Conservation (phyloP, 2,329 filamentous ascomycete species). For the Pseudogymnoascus sp. region DNA sequence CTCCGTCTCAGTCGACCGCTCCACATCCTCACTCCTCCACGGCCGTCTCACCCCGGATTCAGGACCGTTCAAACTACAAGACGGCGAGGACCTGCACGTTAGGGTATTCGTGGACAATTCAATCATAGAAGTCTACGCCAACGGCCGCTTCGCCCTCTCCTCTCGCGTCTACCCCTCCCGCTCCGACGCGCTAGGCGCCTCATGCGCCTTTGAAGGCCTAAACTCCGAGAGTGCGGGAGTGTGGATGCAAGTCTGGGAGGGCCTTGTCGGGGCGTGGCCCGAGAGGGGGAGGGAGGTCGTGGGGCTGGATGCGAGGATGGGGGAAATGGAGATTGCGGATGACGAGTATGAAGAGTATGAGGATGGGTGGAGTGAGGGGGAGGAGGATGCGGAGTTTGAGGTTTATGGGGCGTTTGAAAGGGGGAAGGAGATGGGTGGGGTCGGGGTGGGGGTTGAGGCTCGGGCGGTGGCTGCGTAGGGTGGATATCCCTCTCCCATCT, state of each 20-base stretch:
- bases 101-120: conserved; percentile 17
- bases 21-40: conserved; percentile 11
- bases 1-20: conserved; percentile 14
- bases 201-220: conserved; percentile 16
- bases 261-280: conserved; percentile 13
- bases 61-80: conserved; percentile 13
- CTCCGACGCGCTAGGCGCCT: conserved; percentile 11
- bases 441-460: neutral
- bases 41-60: conserved; percentile 7
- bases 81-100: conserved; percentile 14
- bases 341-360: neutral
- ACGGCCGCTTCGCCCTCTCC: conserved; percentile 18
- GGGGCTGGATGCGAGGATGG: neutral
- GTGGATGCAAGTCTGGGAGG: conserved; percentile 16
- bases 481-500: neutral
- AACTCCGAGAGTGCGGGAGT: conserved; percentile 10
- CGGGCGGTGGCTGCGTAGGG: neutral
- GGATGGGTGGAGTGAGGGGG: neutral
- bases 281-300: neutral
- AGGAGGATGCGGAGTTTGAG: neutral
- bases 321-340: neutral
- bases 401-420: neutral
- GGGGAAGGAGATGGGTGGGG: too few species aligned
- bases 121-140: conserved; percentile 18
- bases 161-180: conserved; percentile 18